Percentiles rank a stretch among this genome's conserved stretches.
These are phyloP conservation scores for Moesziomyces sp. DNA, from an alignment of 1,284 basidiomycete species.

Conservation along the genomic window DNA sequence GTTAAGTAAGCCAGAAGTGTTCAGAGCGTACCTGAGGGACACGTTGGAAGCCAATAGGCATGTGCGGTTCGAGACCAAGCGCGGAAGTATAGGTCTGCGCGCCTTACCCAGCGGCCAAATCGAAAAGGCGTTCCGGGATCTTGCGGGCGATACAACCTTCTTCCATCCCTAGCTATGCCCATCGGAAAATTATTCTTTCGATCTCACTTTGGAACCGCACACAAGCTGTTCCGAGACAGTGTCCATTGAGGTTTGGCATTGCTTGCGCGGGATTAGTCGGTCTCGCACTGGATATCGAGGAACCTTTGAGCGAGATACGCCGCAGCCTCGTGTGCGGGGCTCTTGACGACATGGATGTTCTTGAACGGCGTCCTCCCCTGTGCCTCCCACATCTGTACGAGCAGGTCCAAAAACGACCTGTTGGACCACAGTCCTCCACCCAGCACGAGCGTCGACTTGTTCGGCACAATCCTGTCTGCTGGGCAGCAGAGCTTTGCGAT, in stretches of 20 bases:
- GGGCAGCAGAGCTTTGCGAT: constrained; percentile 37
- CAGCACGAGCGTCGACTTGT: constrained; percentile 43
- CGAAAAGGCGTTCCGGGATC: no score
- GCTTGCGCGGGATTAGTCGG: background rate
- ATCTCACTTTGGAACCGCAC: background rate
- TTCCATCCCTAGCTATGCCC: no score
- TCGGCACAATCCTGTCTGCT: constrained; percentile 22
- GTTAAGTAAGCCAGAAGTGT: no score
- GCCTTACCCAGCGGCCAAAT: no score
- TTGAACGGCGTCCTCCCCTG: constrained; percentile 38
- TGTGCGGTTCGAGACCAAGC: no score
- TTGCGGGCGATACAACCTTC: no score
- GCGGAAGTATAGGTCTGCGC: no score
- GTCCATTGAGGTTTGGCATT: constrained; percentile 1
- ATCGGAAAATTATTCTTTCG: no score
- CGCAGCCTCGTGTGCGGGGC: constrained; percentile 54
- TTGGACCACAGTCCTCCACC: constrained; percentile 62
- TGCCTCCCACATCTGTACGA: constrained; percentile 29
- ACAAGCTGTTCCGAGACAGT: background rate
- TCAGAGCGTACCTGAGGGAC: no score
- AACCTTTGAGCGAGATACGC: constrained; percentile 35
- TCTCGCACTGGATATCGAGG: constrained; percentile 3
- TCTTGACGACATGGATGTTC: constrained; percentile 49
- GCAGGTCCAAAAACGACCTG: constrained; percentile 36
- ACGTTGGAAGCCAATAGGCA: no score